Percentiles rank a stretch among this genome's conserved stretches.
phyloP scores from a whole-genome alignment of 208 protist genomes.

The Wallacemonas sp. region DNA sequence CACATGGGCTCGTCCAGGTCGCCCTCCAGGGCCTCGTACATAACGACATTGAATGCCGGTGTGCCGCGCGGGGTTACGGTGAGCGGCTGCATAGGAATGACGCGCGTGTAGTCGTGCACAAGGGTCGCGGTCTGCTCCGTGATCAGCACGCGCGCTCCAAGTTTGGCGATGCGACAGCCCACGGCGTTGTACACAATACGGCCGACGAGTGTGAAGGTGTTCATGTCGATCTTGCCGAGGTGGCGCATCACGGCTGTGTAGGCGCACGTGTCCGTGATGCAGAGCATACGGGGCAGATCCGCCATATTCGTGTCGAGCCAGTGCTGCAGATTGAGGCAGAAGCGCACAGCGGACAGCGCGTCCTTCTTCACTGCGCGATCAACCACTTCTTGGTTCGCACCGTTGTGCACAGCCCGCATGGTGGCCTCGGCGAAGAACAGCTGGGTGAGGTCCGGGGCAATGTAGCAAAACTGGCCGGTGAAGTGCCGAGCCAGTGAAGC shows the following conservation, averaged over 20 bases:
- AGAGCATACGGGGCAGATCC: background rate
- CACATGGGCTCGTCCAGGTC: background rate
- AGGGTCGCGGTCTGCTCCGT: background rate
- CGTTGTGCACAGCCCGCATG: background rate
- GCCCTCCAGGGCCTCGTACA: conserved; percentile 10
- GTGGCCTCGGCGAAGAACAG: background rate
- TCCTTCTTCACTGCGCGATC: background rate
- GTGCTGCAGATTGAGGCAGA: conserved; percentile 1
- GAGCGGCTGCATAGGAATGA: background rate
- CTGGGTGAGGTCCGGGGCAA: background rate
- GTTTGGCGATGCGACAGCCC: background rate
- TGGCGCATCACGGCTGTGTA: background rate
- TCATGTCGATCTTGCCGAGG: background rate
- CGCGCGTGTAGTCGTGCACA: background rate
- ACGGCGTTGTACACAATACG: background rate
- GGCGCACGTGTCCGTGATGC: background rate
- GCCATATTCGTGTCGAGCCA: background rate
- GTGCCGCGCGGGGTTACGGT: background rate
- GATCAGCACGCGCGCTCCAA: background rate
- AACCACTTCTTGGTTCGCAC: background rate
- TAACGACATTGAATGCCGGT: background rate
- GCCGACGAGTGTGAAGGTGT: conserved; percentile 2
- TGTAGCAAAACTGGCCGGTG: background rate
- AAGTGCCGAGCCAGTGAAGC: background rate
- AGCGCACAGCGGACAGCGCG: background rate